Base-by-base conservation (phyloP, 176 grass and related monocot genomes). In the Aegilops bicornis region DNA sequence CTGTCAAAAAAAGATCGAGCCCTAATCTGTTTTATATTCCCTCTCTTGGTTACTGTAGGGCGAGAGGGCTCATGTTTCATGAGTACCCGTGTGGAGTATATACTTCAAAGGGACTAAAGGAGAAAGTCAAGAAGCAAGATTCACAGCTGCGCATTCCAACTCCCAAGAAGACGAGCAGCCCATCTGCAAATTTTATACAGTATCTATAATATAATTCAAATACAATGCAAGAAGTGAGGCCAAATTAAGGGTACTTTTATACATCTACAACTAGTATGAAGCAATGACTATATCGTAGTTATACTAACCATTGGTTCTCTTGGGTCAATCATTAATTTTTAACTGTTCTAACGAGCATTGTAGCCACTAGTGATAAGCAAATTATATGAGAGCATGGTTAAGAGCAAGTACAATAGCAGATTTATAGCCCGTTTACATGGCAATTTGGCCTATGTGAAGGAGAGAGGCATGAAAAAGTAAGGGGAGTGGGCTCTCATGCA, bases 11-110 rank as follows among this genome's bases (percentile, higher is more conserved):
- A 39, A 50, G 35, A 71, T 71, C 69, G 22, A 23, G 37, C 8
- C 27, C 48, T 20, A 32, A 77, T 56, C 29, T 77, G 31, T 54
- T 76, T 25, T 32, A 4, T 77, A 1, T 32, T 4, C 9, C 16
- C 16, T 52, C 3, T 31, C 43, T 4, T 47, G 2, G 50, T 29
- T 22, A 50, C 17, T 75, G 72, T 2, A 77, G 73, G 81, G 25
- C 81, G 6, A 83, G 81, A 58, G 81, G 81, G 32, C 52, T 83
- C 81, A 73, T 83, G 68, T 83, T 83, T 36, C 50, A 58, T 54
- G 80, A 83, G 15, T 25, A 71, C 10, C 14, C 35, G 45, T 16
- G 1, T 6, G 40, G 40, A 3, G 0, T 10, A 61, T 29, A 5
- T 69, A 33, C 11, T 40, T 13, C 6, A 16, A 0, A 13, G 7